Base-by-base conservation (phyloP, 768 basidiomycete genomes). In the Xanthoconium stramineum region DNA sequence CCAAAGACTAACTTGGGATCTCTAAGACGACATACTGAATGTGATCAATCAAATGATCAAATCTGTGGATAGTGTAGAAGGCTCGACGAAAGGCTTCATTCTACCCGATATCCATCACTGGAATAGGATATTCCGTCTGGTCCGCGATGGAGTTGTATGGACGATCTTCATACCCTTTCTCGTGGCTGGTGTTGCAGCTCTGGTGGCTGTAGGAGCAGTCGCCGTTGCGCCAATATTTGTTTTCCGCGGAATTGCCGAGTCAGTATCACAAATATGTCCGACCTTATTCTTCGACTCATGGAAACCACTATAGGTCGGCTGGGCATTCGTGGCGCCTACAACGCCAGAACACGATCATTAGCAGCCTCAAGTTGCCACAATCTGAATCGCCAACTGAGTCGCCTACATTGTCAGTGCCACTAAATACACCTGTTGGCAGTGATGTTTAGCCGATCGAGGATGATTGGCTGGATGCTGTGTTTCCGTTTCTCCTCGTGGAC, bases 31-130 rank as follows among this genome's bases (percentile, higher is more conserved):
- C 5, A 33, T 55, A 13, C 7, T 48, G 39, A 17, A 55, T 8
- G 53, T 55, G 17, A 48, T 55, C 40, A 42, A 48, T 24, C 53
- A 55, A 35, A 55, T 36, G 47, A 55, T 48, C 33, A 48, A 55
- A 48, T 55, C 53, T 6, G 39, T 48, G 33, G 53, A 55, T 17
- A 55, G 53, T 32, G 53, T 55, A 14, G 53, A 55, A 15, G 53
- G 53, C 1, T 55, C 53, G 17, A 48, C 47, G 7, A 42, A 48
- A 28, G 53, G 53, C n/a, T 48, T 55, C 28, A 55, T 55, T 2
- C 47, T 55, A 11, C 53, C 53, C 0, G 53, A 55, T 15, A 35
- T 55, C 38, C 32, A 8, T 24, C 53, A 55, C 47, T 55, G 53
- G 53, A 47, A 55, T n/a, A 42, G 53, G 14, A 11, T 55, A 9